Conservation (phyloP, 306 rosid genomes). For the Prinsepia uniflora region DNA sequence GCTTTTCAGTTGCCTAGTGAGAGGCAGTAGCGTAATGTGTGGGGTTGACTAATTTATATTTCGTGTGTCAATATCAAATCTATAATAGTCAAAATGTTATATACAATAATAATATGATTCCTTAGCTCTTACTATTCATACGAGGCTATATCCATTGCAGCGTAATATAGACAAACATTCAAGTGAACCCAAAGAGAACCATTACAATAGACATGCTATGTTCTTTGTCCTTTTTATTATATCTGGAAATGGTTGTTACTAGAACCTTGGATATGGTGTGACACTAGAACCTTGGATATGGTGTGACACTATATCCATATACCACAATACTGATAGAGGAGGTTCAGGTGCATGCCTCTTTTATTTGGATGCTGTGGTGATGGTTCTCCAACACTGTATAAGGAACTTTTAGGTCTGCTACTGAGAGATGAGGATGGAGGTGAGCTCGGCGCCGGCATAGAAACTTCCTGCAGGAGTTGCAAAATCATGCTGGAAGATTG, state of each 20-base stretch:
- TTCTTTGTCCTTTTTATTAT: neutral
- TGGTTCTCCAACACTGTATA: slow-evolving; percentile 51
- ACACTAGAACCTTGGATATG: neutral
- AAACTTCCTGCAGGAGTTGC: slow-evolving; percentile 33
- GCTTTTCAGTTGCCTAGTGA: slow-evolving; percentile 1
- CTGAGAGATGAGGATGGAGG: slow-evolving; percentile 46
- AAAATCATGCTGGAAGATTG: slow-evolving; percentile 39
- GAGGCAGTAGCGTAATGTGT: neutral
- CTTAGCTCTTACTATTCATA: too few species aligned
- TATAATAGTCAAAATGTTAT: too few species aligned
- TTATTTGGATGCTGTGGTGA: slow-evolving; percentile 28
- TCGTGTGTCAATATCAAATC: too few species aligned
- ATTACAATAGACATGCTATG: slow-evolving; percentile 1
- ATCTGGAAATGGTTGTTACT: neutral
- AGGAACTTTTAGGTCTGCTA: slow-evolving; percentile 50
- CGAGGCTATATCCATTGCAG: neutral
- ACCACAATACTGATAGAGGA: neutral
- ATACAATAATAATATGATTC: too few species aligned
- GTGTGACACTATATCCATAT: too few species aligned
- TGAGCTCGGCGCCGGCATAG: slow-evolving; percentile 8
- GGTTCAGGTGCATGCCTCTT: slow-evolving; percentile 30
- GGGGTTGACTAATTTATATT: too few species aligned
- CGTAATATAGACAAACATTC: neutral
- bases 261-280: neutral
- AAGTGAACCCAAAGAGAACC: slow-evolving; percentile 8